Conservation (phyloP, 2,329 filamentous ascomycete species). For the Sarocladium kiliense region DNA sequence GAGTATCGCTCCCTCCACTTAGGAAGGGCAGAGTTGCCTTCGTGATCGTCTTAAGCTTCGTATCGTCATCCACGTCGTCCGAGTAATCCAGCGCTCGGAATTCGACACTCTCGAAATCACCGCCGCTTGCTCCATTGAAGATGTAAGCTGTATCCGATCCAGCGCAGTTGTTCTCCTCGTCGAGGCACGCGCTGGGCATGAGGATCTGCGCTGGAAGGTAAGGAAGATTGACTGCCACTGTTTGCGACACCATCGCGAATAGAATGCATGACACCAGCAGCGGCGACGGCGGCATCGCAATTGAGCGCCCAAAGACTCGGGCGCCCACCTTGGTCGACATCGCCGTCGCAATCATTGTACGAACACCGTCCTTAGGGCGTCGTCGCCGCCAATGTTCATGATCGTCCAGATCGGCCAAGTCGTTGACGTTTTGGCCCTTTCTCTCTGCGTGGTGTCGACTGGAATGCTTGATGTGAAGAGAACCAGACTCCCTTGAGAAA, state of each 20-base stretch:
- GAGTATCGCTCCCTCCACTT: conserved; percentile 33
- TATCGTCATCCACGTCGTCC: conserved; percentile 42
- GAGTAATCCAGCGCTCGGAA: conserved; percentile 65
- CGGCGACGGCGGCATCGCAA: not conserved
- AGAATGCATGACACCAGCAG: not conserved
- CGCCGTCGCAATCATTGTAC: not conserved
- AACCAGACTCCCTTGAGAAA: not conserved
- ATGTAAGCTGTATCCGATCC: conserved; percentile 59
- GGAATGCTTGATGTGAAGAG: too few species aligned
- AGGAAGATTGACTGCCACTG: conserved; percentile 50
- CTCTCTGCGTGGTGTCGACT: not conserved
- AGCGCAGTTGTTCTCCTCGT: conserved; percentile 30
- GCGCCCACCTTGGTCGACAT: not conserved
- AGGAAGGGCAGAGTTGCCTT: conserved; percentile 57
- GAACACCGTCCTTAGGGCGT: conserved; percentile 2
- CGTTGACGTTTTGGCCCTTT: not conserved
- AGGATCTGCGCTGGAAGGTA: conserved; percentile 76
- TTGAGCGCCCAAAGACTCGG: not conserved
- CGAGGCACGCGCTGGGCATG: conserved; percentile 39
- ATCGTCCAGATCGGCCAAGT: not conserved
- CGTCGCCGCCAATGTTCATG: conserved; percentile 5
- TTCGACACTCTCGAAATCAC: conserved; percentile 32
- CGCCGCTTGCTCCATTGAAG: conserved; percentile 29
- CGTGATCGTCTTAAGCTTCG: conserved; percentile 45
- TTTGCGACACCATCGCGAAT: not conserved